A percentile compares a stretch with the other conserved stretches of the same genome.
Evolutionary conservation across 768 basidiomycete species (phyloP).

Genomic region (Suillus lakei): DNA sequence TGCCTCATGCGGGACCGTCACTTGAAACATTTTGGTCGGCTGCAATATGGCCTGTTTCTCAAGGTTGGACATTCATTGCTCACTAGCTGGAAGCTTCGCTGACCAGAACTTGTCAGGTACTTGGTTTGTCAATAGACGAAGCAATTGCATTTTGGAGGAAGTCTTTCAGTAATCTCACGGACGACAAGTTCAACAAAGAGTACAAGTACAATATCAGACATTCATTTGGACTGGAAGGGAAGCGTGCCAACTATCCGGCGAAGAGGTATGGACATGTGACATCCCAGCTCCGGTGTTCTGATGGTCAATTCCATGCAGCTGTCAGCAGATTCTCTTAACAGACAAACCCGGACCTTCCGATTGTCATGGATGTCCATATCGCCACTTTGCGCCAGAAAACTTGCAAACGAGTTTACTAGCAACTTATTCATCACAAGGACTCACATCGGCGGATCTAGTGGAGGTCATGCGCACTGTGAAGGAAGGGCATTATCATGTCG

Average conservation of each 20-base stretch:
- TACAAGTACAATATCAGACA: slow-evolving; percentile 98
- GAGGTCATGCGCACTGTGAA: slow-evolving; percentile 86
- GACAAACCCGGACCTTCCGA: slow-evolving; percentile 71
- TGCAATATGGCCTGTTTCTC: slow-evolving; percentile 93
- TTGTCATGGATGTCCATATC: slow-evolving; percentile 91
- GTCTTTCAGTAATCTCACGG: slow-evolving; percentile 77
- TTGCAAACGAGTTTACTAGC: slow-evolving; percentile 77
- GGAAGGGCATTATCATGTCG: slow-evolving; percentile 86
- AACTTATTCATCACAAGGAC: slow-evolving; percentile 64
- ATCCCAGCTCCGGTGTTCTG: background rate
- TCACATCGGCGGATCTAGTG: slow-evolving; percentile 70
- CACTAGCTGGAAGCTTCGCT: background rate
- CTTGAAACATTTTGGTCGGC: slow-evolving; percentile 88
- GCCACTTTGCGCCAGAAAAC: slow-evolving; percentile 85
- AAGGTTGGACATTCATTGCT: slow-evolving; percentile 60
- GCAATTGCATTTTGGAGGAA: slow-evolving; percentile 93
- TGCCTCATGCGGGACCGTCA: slow-evolving; percentile 77
- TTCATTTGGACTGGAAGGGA: slow-evolving; percentile 92
- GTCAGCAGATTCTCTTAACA: slow-evolving; percentile 80
- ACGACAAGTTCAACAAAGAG: slow-evolving; percentile 98
- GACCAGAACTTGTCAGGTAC: slow-evolving; percentile 55
- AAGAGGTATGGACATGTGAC: slow-evolving; percentile 62
- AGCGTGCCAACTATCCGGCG: slow-evolving; percentile 92
- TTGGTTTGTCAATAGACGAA: slow-evolving; percentile 94
- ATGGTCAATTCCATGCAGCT: slow-evolving; percentile 53